Evolutionary conservation across 768 basidiomycete genomes (phyloP), one percentile per base, ranked within the genome.

Genomic region (Lactarius tabidus): DNA sequence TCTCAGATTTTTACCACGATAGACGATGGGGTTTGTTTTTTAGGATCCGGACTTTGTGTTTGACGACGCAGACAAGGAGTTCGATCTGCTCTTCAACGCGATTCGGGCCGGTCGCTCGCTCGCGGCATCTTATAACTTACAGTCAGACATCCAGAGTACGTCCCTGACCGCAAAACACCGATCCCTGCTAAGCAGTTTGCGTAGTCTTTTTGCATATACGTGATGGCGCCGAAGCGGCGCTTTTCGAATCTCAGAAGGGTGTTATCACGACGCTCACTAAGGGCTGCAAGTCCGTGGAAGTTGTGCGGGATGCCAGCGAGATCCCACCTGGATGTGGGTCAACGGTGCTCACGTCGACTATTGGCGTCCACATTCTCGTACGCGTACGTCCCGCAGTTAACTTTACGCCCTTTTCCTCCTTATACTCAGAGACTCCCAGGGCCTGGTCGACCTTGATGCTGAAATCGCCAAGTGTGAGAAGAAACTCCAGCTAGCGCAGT

Each of bases 401-500:
- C 28, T 36, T 18, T 26, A 17, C 26, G 41, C 23, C 26, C 18
- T n/a, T 33, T 51, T 5, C 48, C 26, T 51, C 33, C 23, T 51
- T 23, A 51, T 15, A 26, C 26, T 3, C 6, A 26, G 23, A 6
- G 23, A 51, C 10, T 2, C 23, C 18, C 70, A 97, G 94, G 94
- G 95, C 29, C 85, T 95, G 48, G 88, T 99, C 20, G 90, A 98
- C 76, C 78, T 96, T 7, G 88, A 93, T 54, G 85, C 84, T 2
- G 96, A 98, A 76, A 90, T 97, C 53, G 79, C 83, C 45, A 98
- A 95, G 76, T 87, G 89, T 66, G 86, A 93, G 72, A 98, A 97
- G 84, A 97, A 95, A 77, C 82, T 91, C 2, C 84, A 88, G 43
- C 77, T 94, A 12, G 87, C 85, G 2, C 79, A 81, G 59, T 67